phyloP scores from a whole-genome alignment of 2,329 filamentous ascomycete genomes.

The Polychaeton citri region DNA sequence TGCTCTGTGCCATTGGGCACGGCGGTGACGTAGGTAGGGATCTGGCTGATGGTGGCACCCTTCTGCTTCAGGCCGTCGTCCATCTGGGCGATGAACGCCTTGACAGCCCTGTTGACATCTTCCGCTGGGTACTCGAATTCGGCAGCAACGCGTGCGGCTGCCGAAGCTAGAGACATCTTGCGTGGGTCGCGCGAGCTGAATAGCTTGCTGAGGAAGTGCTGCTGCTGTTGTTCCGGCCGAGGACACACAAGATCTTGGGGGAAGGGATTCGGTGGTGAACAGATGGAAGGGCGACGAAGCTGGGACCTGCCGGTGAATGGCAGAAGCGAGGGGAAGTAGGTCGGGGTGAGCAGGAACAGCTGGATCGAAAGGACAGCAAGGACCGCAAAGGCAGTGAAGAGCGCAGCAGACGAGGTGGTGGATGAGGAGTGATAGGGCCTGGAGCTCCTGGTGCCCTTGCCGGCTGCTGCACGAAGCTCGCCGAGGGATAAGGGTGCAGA shows the following conservation, averaged over 20 bases:
- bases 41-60: constrained; percentile 78
- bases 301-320: neutral
- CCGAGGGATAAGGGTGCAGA: neutral
- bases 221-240: neutral
- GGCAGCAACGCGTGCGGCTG: constrained; percentile 66
- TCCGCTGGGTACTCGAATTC: constrained; percentile 76
- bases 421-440: neutral
- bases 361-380: neutral
- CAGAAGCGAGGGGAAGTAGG: neutral
- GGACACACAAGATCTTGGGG: neutral
- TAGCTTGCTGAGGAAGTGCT: neutral
- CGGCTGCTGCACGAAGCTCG: neutral
- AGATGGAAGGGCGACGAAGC: neutral
- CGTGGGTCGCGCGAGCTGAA: constrained; percentile 10
- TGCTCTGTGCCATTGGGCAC: constrained; percentile 97
- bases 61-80: constrained; percentile 70
- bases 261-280: neutral
- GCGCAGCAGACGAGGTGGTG: neutral
- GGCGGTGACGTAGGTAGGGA: constrained; percentile 89
- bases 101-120: constrained; percentile 65
- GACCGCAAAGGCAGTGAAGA: neutral
- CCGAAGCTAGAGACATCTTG: constrained; percentile 45
- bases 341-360: neutral
- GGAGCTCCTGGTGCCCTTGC: neutral
- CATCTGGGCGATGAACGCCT: constrained; percentile 81